Percentiles rank a stretch among this genome's conserved stretches.
Conservation (phyloP, 352 stramenopile genomes). For the Phytophthora pisi region DNA sequence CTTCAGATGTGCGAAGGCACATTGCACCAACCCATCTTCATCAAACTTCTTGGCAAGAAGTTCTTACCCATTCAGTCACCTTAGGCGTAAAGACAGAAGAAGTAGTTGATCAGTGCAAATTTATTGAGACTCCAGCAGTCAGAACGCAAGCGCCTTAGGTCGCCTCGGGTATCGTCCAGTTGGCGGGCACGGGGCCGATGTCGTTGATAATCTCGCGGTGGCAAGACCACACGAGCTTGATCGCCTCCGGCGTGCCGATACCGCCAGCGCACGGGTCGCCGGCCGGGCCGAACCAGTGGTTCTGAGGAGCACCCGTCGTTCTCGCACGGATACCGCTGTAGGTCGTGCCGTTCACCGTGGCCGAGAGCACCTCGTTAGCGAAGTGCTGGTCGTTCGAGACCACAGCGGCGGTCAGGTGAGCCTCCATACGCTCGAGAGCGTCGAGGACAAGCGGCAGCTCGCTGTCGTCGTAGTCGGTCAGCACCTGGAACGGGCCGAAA, state of each 20-base stretch:
- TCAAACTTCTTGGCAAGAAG: no score
- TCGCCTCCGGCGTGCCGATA: slow-evolving; percentile 98
- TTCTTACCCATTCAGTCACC: no score
- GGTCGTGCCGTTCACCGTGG: slow-evolving; percentile 99
- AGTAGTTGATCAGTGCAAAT: slow-evolving; percentile 19
- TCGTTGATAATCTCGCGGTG: slow-evolving; percentile 98
- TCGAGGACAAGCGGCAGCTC: slow-evolving; percentile 92
- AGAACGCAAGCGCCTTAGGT: slow-evolving; percentile 56
- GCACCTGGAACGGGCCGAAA: slow-evolving; percentile 98
- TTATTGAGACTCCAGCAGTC: slow-evolving; percentile 22
- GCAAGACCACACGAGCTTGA: slow-evolving; percentile 98
- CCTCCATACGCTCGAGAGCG: slow-evolving; percentile 95
- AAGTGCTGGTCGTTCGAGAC: slow-evolving; percentile 98
- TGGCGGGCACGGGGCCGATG: slow-evolving; percentile 64
- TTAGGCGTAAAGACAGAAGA: background rate
- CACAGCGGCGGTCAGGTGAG: slow-evolving; percentile 97
- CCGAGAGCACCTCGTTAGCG: slow-evolving; percentile 92
- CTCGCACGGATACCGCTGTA: slow-evolving; percentile 96
- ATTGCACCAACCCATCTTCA: no score
- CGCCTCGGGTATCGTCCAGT: slow-evolving; percentile 85
- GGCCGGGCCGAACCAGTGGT: slow-evolving; percentile 97
- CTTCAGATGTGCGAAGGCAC: no score
- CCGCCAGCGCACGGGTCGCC: slow-evolving; percentile 96
- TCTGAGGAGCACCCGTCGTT: slow-evolving; percentile 95
- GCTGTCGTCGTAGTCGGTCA: slow-evolving; percentile 95